Evolutionary conservation across 176 grass and related monocot genomes (phyloP).

Genomic region (Phoenix roebelenii): DNA sequence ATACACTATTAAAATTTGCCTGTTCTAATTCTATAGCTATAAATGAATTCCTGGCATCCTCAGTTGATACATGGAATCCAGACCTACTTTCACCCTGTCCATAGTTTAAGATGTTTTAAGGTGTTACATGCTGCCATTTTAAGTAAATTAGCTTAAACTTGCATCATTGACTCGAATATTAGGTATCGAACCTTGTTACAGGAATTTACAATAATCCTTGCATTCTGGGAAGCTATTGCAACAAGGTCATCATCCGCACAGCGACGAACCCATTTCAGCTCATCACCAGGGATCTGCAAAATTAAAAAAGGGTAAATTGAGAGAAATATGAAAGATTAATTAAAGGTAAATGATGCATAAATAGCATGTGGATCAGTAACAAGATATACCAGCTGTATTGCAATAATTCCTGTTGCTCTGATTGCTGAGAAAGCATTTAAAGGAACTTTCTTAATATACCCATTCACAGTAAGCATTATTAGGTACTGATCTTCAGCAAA

Average conservation of each 20-base stretch:
- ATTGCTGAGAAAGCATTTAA: slow-evolving; percentile 86
- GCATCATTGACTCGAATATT: slow-evolving; percentile 3
- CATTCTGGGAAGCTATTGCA: slow-evolving; percentile 83
- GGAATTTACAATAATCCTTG: slow-evolving; percentile 78
- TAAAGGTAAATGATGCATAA: slow-evolving; percentile 6
- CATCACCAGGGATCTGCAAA: slow-evolving; percentile 55
- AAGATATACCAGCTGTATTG: slow-evolving; percentile 73
- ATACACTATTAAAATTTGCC: too few species aligned
- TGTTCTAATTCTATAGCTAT: too few species aligned
- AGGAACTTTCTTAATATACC: slow-evolving; percentile 90
- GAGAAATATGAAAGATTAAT: slow-evolving; percentile 13
- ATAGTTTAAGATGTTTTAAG: slow-evolving; percentile 6
- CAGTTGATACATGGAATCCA: too few species aligned
- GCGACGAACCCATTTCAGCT: slow-evolving; percentile 78
- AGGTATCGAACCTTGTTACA: slow-evolving; percentile 59
- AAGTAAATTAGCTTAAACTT: not conserved
- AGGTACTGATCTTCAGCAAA: slow-evolving; percentile 85
- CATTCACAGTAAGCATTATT: slow-evolving; percentile 77
- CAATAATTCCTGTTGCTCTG: slow-evolving; percentile 73
- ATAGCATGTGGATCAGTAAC: slow-evolving; percentile 8
- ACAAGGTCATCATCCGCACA: slow-evolving; percentile 83
- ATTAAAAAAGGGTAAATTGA: not conserved
- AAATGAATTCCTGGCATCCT: too few species aligned
- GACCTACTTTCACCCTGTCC: not conserved
- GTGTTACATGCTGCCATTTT: not conserved